These are phyloP conservation scores for Mayamaea pseudoterrestris DNA, from an alignment of 108 stramenopile species.

Conservation along the genomic window DNA sequence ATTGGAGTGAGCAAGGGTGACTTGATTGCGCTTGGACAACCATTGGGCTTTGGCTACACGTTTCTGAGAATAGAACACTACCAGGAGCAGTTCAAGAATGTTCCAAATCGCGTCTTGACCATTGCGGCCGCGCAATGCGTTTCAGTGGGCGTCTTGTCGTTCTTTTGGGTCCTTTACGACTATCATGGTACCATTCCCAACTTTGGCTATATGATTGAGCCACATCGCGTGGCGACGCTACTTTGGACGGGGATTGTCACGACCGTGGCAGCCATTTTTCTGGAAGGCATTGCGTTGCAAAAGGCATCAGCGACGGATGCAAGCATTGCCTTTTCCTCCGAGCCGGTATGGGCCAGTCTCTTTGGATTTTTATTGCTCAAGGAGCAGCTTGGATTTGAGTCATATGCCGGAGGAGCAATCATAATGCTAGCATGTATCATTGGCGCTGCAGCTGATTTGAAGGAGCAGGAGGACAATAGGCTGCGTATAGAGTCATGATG, in stretches of 20 bases:
- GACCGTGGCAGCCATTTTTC: constrained; percentile 43
- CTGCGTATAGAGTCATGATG: too few relatives aligned
- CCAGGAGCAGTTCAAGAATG: constrained; percentile 16
- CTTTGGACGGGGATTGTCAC: constrained; percentile 64
- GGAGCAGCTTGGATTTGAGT: constrained; percentile 12
- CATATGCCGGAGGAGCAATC: constrained; percentile 20
- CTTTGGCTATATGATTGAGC: constrained; percentile 24
- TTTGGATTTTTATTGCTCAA: constrained; percentile 36
- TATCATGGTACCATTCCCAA: constrained; percentile 15
- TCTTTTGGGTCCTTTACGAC: constrained; percentile 21
- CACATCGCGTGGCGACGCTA: constrained; percentile 18
- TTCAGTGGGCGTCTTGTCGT: constrained; percentile 10
- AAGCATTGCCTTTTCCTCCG: constrained; percentile 53
- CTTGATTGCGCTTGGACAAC: constrained; percentile 36
- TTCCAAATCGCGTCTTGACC: constrained; percentile 22
- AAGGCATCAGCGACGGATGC: constrained; percentile 53
- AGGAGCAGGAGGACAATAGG: constrained; percentile 2
- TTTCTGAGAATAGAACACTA: constrained; percentile 43
- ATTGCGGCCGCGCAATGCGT: constrained; percentile 38
- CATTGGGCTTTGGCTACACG: constrained; percentile 49
- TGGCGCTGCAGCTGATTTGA: constrained; percentile 10
- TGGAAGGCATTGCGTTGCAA: constrained; percentile 59
- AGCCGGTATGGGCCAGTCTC: constrained; percentile 56
- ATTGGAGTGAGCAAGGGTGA: constrained; percentile 20
- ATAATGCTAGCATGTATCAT: constrained; percentile 28